Conservation (phyloP, 164 flowering plant genomes). For the Aristolochia contorta region DNA sequence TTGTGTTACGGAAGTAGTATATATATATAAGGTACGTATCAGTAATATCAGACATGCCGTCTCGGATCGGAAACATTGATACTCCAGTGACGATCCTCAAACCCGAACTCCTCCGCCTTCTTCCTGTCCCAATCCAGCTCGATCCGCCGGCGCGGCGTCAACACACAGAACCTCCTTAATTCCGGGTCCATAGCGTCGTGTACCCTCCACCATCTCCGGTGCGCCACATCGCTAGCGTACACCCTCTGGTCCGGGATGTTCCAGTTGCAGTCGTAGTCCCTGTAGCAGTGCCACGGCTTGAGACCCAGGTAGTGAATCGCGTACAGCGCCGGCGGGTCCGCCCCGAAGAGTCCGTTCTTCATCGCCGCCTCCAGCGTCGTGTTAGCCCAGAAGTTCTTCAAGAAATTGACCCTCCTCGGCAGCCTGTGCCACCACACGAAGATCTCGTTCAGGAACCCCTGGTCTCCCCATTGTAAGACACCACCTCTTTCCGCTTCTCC, state of each 20-base stretch:
- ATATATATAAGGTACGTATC: too few relatives aligned
- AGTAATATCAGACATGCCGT: slow-evolving; percentile 17
- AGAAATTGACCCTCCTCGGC: slow-evolving; percentile 67
- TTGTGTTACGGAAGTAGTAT: too few relatives aligned
- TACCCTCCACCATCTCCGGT: slow-evolving; percentile 73
- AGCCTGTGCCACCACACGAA: slow-evolving; percentile 94
- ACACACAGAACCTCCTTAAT: slow-evolving; percentile 47
- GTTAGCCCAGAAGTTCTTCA: slow-evolving; percentile 89
- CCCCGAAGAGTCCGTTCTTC: slow-evolving; percentile 65
- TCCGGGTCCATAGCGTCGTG: slow-evolving; percentile 59
- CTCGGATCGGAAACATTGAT: slow-evolving; percentile 77
- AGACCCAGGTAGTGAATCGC: slow-evolving; percentile 79
- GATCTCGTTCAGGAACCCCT: slow-evolving; percentile 84
- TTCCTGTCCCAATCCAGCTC: slow-evolving; percentile 61
- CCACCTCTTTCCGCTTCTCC: slow-evolving; percentile 33
- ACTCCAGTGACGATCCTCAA: slow-evolving; percentile 53
- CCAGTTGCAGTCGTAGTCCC: slow-evolving; percentile 97
- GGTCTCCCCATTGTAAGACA: slow-evolving; percentile 98
- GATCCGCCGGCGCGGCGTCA: slow-evolving; percentile 38
- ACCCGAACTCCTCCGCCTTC: slow-evolving; percentile 35
- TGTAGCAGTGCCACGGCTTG: slow-evolving; percentile 92
- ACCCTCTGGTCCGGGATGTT: slow-evolving; percentile 45
- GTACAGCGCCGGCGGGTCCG: slow-evolving; percentile 73
- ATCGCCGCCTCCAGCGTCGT: slow-evolving; percentile 35
- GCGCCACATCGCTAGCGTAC: slow-evolving; percentile 88